A percentile compares a stretch with the other conserved stretches of the same genome.
Conservation (phyloP, 169 alveolate species). For the Eimeria tenella region DNA sequence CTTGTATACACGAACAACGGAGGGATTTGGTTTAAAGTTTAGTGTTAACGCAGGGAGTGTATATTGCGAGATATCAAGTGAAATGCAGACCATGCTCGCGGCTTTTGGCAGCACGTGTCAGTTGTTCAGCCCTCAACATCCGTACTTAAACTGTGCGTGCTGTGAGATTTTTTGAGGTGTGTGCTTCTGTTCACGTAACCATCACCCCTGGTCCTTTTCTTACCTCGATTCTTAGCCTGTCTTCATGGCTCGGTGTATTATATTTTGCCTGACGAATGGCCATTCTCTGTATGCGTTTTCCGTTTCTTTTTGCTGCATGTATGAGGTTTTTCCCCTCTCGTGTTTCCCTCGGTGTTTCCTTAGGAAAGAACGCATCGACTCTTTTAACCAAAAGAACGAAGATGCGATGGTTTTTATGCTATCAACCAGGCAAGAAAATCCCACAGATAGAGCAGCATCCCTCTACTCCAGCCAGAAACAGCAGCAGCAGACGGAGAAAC, state of each 20-base stretch:
- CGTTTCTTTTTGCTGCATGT: not conserved
- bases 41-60: not conserved
- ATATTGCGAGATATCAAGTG: too few relatives aligned
- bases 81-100: too few relatives aligned
- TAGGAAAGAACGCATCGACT: constrained; percentile 77
- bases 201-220: not conserved
- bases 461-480: not conserved
- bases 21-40: not conserved
- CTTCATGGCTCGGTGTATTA: not conserved
- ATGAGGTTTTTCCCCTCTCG: not conserved
- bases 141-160: too few relatives aligned
- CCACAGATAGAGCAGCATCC: not conserved
- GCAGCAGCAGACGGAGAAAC: not conserved
- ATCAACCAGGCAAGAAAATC: constrained; percentile 80
- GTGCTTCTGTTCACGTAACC: too few relatives aligned
- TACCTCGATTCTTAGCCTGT: not conserved
- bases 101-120: too few relatives aligned
- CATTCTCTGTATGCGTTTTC: not conserved
- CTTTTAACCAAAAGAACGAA: constrained; percentile 75
- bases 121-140: too few relatives aligned
- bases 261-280: not conserved
- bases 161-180: too few relatives aligned
- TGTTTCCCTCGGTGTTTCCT: not conserved
- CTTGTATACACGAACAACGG: too few relatives aligned
- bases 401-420: constrained; percentile 82